Conservation (phyloP, 768 basidiomycete species). For the Tremella yokohamensis region DNA sequence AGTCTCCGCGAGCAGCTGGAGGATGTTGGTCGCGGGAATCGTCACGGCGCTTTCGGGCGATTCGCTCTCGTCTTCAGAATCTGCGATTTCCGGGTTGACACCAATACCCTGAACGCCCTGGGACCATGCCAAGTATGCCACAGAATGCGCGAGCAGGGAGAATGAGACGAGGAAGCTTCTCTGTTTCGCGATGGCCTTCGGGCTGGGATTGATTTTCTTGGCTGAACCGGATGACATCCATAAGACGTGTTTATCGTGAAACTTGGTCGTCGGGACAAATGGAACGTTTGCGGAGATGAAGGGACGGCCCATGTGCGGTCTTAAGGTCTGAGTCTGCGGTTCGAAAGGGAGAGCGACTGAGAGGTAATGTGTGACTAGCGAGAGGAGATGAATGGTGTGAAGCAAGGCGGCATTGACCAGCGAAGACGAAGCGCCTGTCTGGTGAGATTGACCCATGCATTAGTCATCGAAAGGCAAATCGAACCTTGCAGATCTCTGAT, state of each 20-base stretch:
- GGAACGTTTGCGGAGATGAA: slow-evolving; percentile 31
- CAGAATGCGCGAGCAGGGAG: slow-evolving; percentile 31
- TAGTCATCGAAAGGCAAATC: no score
- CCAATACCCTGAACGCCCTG: slow-evolving; percentile 40
- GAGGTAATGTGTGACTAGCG: slow-evolving; percentile 43
- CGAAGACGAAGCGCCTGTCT: slow-evolving; percentile 9
- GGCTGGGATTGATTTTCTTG: slow-evolving; percentile 6
- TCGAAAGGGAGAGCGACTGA: slow-evolving; percentile 40
- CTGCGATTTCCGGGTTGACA: slow-evolving; percentile 1
- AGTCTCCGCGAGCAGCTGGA: slow-evolving; percentile 21
- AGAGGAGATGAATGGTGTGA: slow-evolving; percentile 42
- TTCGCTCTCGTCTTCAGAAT: slow-evolving; percentile 10
- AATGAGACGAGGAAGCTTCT: slow-evolving; percentile 33
- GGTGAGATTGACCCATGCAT: no score
- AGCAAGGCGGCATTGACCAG: slow-evolving; percentile 37
- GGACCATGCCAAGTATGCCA: slow-evolving; percentile 41
- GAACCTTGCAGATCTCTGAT: no score
- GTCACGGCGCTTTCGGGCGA: slow-evolving; percentile 4
- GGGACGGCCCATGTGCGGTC: slow-evolving; percentile 30
- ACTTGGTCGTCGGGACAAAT: slow-evolving; percentile 32
- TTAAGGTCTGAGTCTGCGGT: slow-evolving; percentile 6
- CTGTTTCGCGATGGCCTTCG: slow-evolving; percentile 24
- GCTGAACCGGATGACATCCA: slow-evolving; percentile 27
- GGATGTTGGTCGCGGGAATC: slow-evolving; percentile 28
- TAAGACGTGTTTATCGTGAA: slow-evolving; percentile 25